phyloP scores from a whole-genome alignment of 805 yeast genomes.

The Metschnikowia chrysomelidarum region DNA sequence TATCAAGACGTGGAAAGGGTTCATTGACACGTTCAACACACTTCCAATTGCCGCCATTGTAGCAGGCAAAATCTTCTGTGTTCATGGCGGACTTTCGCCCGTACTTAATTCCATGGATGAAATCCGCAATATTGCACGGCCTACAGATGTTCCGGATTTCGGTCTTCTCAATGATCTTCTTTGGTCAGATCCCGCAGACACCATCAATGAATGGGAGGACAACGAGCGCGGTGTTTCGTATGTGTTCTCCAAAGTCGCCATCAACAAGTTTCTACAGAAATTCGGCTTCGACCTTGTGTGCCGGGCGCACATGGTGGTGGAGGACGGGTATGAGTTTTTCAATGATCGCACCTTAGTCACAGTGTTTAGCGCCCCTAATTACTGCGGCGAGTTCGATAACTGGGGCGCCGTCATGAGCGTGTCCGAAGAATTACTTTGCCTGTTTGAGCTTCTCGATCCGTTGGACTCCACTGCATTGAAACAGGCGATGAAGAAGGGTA shows the following conservation, averaged over 20 bases:
- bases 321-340: constrained; percentile 76
- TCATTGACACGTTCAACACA: constrained; percentile 93
- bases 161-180: constrained; percentile 74
- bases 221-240: constrained; percentile 83
- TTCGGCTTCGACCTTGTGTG: constrained; percentile 80
- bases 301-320: constrained; percentile 87
- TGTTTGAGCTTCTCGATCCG: constrained; percentile 92
- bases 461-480: constrained; percentile 89
- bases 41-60: constrained; percentile 94
- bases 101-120: constrained; percentile 72
- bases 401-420: constrained; percentile 99
- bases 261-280: constrained; percentile 69
- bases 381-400: constrained; percentile 83
- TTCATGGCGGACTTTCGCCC: constrained; percentile 82
- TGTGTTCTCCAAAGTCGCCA: constrained; percentile 76
- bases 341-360: constrained; percentile 70
- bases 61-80: constrained; percentile 91
- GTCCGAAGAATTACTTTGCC: constrained; percentile 85
- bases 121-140: constrained; percentile 70
- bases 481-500: constrained; percentile 93
- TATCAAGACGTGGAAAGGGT: constrained; percentile 89
- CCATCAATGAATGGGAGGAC: constrained; percentile 83
- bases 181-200: constrained; percentile 87
- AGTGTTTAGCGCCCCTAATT: constrained; percentile 73
- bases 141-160: constrained; percentile 84